Conservation (phyloP, 768 basidiomycete species). For the Termitomyces sp. region DNA sequence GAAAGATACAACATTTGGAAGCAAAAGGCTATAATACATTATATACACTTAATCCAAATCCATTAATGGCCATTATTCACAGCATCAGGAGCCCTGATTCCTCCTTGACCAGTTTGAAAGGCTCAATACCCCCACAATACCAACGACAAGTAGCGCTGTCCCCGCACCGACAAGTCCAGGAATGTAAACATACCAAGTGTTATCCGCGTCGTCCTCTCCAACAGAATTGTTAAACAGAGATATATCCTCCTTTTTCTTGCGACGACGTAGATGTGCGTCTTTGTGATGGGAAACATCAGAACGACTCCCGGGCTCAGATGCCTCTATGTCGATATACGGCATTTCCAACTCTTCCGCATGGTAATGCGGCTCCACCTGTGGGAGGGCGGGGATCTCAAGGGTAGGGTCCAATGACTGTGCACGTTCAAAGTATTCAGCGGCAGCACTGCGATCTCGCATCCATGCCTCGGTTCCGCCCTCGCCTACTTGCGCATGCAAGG, state of each 20-base stretch:
- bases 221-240: slow-evolving; percentile 35
- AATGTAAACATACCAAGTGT: slow-evolving; percentile 66
- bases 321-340: slow-evolving; percentile 55
- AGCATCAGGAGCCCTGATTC: slow-evolving; percentile 50
- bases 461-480: slow-evolving; percentile 66
- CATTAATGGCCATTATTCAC: neutral
- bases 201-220: slow-evolving; percentile 55
- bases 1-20: slow-evolving; percentile 2
- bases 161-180: slow-evolving; percentile 79
- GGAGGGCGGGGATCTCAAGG: slow-evolving; percentile 66
- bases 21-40: slow-evolving; percentile 9
- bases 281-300: slow-evolving; percentile 29
- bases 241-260: slow-evolving; percentile 54
- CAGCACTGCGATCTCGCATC: slow-evolving; percentile 68
- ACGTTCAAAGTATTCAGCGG: slow-evolving; percentile 66
- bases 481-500: slow-evolving; percentile 40
- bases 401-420: slow-evolving; percentile 54
- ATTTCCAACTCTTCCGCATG: slow-evolving; percentile 49
- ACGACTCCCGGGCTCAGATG: slow-evolving; percentile 29
- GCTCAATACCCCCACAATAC: slow-evolving; percentile 72
- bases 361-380: slow-evolving; percentile 29
- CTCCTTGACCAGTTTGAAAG: slow-evolving; percentile 66
- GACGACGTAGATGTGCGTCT: slow-evolving; percentile 37
- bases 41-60: neutral
- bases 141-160: slow-evolving; percentile 75